Evolutionary conservation across 106 monocot species (phyloP), one percentile per base, ranked within the genome.

Genomic region (Cymbidium sinense): DNA sequence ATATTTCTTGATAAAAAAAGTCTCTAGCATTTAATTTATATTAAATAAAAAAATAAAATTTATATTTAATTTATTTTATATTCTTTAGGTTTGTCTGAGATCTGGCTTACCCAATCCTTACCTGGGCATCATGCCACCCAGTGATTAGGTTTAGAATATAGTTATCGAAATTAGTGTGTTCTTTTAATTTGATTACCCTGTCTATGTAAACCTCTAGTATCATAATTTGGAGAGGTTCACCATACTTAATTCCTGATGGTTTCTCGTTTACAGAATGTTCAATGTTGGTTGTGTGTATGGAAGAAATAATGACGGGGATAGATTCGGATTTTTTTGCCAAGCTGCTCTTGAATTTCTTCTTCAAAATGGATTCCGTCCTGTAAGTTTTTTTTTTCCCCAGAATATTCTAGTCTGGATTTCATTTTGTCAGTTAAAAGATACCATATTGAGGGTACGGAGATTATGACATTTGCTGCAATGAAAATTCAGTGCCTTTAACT

Each of bases 321-420:
- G 92, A 83, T 98, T 98, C 83, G 88, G 81, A 23, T 94, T 94
- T 84, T 98, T 98, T 78, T 98, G 94, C 83, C 98, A 92, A 62
- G 88, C 94, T 34, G 94, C 98, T 70, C 92, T 98, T 50, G 94
- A 98, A 70, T 98, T 88, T 84, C 90, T 98, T 36, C 85, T 84
- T n/a, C 98, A 94, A 76, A 94, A 73, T 50, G 92, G 94, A 86
- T 81, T 87, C 78, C 79, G 71, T 43, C 92, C 94, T 35, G 98
- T 98, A 86, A 88, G 91, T 81, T 20, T 34, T 64, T 70, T 29
- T 50, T 5, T 10, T 43, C 21, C 11, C 5, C 33, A 69, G 7
- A 71, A 18, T 5, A 65, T 67, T 67, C 43, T 67, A 29, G 18
- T 28, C 12, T 9, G 5, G 25, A 77, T 18, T 77, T 77, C 27